phyloP scores from a whole-genome alignment of 2,329 filamentous ascomycete species.

The Bertia moriformis region DNA sequence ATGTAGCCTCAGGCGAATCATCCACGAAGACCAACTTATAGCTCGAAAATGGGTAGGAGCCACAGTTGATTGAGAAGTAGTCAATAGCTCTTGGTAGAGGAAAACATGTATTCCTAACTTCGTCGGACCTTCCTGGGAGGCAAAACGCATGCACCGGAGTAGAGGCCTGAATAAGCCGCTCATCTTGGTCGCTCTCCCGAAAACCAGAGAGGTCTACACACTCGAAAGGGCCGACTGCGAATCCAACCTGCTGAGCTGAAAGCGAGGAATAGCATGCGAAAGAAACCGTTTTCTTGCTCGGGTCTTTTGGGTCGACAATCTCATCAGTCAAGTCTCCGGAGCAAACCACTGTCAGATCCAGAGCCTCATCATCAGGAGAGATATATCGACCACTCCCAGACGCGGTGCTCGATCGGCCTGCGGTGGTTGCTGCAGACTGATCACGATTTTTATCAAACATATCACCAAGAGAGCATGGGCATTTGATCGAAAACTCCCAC shows the following conservation, averaged over 20 bases:
- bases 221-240: slow-evolving; percentile 88
- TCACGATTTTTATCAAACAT: slow-evolving; percentile 34
- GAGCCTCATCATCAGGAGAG: slow-evolving; percentile 66
- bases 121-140: slow-evolving; percentile 65
- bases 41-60: slow-evolving; percentile 77
- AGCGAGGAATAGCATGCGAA: slow-evolving; percentile 66
- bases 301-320: slow-evolving; percentile 58
- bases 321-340: slow-evolving; percentile 83
- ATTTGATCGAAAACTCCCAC: slow-evolving; percentile 81
- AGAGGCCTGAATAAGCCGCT: slow-evolving; percentile 75
- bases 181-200: slow-evolving; percentile 79
- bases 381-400: slow-evolving; percentile 14
- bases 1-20: slow-evolving; percentile 63
- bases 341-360: slow-evolving; percentile 82
- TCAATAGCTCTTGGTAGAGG: slow-evolving; percentile 80
- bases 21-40: slow-evolving; percentile 94
- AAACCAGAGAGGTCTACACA: slow-evolving; percentile 80
- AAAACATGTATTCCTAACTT: slow-evolving; percentile 75
- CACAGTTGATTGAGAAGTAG: slow-evolving; percentile 75
- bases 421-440: slow-evolving; percentile 19
- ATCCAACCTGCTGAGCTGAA: slow-evolving; percentile 78
- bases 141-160: slow-evolving; percentile 86
- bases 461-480: slow-evolving; percentile 74
- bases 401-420: slow-evolving; percentile 4
- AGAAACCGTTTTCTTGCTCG: slow-evolving; percentile 72